phyloP scores from a whole-genome alignment of 352 stramenopile genomes.

The Phytophthora meadii region DNA sequence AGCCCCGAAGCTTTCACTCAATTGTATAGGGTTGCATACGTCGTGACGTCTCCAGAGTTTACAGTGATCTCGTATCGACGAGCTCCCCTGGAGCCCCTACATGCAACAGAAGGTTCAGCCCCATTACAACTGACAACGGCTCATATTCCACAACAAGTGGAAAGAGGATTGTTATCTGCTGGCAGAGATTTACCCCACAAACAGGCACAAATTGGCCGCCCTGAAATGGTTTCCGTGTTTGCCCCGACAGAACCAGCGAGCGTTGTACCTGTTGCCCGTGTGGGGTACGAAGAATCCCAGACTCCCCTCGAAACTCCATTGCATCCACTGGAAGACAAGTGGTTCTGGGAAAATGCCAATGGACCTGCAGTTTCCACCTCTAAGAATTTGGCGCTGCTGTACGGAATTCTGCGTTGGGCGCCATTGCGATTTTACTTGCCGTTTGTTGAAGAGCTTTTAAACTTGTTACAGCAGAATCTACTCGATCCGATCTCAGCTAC shows the following conservation, averaged over 20 bases:
- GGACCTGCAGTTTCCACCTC: slow-evolving; percentile 41
- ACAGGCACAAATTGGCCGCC: no score
- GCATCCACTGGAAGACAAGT: slow-evolving; percentile 48
- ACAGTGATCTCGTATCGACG: slow-evolving; percentile 74
- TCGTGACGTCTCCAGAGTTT: slow-evolving; percentile 64
- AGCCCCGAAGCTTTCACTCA: slow-evolving; percentile 22
- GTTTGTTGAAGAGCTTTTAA: slow-evolving; percentile 58
- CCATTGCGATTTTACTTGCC: slow-evolving; percentile 50
- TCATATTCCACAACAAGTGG: slow-evolving; percentile 8
- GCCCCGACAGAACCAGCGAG: slow-evolving; percentile 5
- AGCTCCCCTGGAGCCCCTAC: slow-evolving; percentile 39
- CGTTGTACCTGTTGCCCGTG: slow-evolving; percentile 10
- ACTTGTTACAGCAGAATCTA: slow-evolving; percentile 49
- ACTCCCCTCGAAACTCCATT: neutral
- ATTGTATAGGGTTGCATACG: slow-evolving; percentile 51
- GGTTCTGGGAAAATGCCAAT: slow-evolving; percentile 63
- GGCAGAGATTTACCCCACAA: neutral
- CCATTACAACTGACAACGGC: slow-evolving; percentile 5
- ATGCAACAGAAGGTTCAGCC: slow-evolving; percentile 18
- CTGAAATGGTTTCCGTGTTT: no score
- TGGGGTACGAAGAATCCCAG: slow-evolving; percentile 1
- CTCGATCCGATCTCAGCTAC: slow-evolving; percentile 29
- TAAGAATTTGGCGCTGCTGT: slow-evolving; percentile 70
- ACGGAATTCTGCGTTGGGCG: slow-evolving; percentile 59
- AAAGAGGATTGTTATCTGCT: neutral